phyloP scores from a whole-genome alignment of 228 moss, liverwort and hornwort genomes.

The Sphagnum fallax region DNA sequence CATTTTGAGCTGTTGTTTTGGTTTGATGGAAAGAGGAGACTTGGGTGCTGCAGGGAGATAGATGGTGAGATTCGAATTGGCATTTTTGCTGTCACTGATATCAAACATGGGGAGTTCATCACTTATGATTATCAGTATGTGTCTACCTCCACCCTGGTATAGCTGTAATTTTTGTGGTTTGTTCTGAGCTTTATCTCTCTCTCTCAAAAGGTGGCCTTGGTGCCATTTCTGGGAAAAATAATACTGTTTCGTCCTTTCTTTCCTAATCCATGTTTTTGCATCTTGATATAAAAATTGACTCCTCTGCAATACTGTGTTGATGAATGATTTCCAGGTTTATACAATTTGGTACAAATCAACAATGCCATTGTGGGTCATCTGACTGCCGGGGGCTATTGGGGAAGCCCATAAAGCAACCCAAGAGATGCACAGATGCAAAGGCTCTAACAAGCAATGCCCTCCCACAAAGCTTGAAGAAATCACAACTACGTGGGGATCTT shows the following conservation, averaged over 20 bases:
- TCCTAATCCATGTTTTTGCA: too few relatives aligned
- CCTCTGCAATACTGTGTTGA: too few relatives aligned
- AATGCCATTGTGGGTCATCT: slow-evolving; percentile 63
- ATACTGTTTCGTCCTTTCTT: too few relatives aligned
- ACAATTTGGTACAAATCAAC: slow-evolving; percentile 67
- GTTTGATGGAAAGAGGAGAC: neutral
- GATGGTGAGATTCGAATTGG: slow-evolving; percentile 70
- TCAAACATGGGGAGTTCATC: slow-evolving; percentile 48
- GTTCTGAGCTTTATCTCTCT: neutral
- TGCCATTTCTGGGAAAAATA: too few relatives aligned
- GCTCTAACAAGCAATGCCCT: slow-evolving; percentile 14
- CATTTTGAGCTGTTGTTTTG: too few relatives aligned
- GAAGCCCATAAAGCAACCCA: slow-evolving; percentile 49
- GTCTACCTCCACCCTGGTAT: neutral
- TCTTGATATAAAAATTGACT: too few relatives aligned
- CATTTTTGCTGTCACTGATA: slow-evolving; percentile 49
- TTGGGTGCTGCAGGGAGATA: slow-evolving; percentile 45
- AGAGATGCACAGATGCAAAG: slow-evolving; percentile 16
- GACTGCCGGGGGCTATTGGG: slow-evolving; percentile 70
- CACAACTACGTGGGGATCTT: slow-evolving; percentile 45
- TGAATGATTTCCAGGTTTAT: slow-evolving; percentile 40
- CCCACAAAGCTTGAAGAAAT: slow-evolving; percentile 30
- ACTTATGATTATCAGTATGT: slow-evolving; percentile 69
- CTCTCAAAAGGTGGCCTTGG: neutral
- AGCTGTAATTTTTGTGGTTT: neutral